Conservation (phyloP, 352 stramenopile genomes). For the Globisporangium camurandrum region DNA sequence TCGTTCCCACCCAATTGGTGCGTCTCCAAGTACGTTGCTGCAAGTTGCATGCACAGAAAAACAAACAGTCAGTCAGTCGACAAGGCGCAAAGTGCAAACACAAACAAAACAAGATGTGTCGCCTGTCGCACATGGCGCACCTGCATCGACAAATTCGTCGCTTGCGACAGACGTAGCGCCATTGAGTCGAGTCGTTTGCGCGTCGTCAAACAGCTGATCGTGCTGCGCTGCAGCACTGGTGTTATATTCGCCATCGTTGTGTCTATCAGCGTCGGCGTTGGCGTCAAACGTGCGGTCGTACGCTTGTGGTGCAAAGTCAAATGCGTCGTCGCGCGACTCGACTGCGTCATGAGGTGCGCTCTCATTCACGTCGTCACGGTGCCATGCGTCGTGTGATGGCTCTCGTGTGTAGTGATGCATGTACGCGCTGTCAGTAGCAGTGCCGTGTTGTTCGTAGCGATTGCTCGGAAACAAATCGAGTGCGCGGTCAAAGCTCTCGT, state of each 20-base stretch:
- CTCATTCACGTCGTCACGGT: not conserved
- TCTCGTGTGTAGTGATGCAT: not conserved
- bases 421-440: not conserved
- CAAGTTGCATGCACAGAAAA: no score
- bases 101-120: not conserved
- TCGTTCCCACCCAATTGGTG: constrained; percentile 35
- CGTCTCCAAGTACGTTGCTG: constrained; percentile 37
- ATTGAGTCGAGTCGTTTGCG: constrained; percentile 7
- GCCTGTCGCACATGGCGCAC: constrained; percentile 27
- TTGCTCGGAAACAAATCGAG: constrained; percentile 4
- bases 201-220: constrained; percentile 3
- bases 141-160: constrained; percentile 67
- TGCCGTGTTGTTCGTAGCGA: constrained; percentile 7
- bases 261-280: not conserved
- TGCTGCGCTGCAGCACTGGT: constrained; percentile 3
- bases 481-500: constrained; percentile 4
- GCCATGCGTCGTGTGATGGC: not conserved
- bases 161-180: constrained; percentile 18
- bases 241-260: constrained; percentile 31
- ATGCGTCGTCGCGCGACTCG: not conserved
- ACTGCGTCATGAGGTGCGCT: not conserved
- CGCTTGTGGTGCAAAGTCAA: not conserved
- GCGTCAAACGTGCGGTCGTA: not conserved
- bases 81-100: not conserved
- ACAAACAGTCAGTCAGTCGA: not conserved